Percentiles rank a stretch among this genome's conserved stretches.
phyloP scores from a whole-genome alignment of 768 basidiomycete genomes.

The Clitopilus hobsonii region DNA sequence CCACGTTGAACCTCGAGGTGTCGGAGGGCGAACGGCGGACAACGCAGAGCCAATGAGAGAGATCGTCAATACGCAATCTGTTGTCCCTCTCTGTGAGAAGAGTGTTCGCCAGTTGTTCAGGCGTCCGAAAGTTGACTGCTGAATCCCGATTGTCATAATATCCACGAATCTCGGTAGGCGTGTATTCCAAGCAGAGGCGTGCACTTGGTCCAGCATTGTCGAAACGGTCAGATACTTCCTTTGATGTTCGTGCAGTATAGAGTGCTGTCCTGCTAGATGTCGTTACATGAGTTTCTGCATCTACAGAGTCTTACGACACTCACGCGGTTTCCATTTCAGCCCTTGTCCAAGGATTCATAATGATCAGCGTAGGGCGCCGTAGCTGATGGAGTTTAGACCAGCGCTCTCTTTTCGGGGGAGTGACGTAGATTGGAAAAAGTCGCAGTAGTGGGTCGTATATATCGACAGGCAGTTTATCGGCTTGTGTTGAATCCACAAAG shows the following conservation, averaged over 20 bases:
- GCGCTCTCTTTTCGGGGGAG: slow-evolving; percentile 8
- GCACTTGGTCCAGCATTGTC: background rate
- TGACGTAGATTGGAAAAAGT: slow-evolving; percentile 9
- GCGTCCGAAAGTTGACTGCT: background rate
- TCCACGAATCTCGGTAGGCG: background rate
- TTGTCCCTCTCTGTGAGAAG: background rate
- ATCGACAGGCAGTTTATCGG: background rate
- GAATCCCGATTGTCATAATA: background rate
- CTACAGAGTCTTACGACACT: background rate
- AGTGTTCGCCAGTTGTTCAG: background rate
- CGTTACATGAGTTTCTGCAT: background rate
- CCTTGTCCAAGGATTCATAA: slow-evolving; percentile 15
- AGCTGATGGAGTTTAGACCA: slow-evolving; percentile 7
- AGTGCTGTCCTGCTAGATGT: background rate
- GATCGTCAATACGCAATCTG: background rate
- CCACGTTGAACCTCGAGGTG: background rate
- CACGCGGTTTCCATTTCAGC: background rate
- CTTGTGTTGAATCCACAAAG: slow-evolving; percentile 8
- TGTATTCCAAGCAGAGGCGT: background rate
- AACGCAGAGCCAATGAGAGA: background rate
- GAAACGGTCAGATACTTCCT: background rate
- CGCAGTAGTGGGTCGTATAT: slow-evolving; percentile 6
- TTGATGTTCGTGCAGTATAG: background rate
- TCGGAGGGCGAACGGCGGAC: background rate
- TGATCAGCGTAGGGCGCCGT: slow-evolving; percentile 1